Percentiles rank a stretch among this genome's conserved stretches.
These are phyloP conservation scores for Obba rivulosa DNA, from an alignment of 768 basidiomycete species.

Conservation along the genomic window DNA sequence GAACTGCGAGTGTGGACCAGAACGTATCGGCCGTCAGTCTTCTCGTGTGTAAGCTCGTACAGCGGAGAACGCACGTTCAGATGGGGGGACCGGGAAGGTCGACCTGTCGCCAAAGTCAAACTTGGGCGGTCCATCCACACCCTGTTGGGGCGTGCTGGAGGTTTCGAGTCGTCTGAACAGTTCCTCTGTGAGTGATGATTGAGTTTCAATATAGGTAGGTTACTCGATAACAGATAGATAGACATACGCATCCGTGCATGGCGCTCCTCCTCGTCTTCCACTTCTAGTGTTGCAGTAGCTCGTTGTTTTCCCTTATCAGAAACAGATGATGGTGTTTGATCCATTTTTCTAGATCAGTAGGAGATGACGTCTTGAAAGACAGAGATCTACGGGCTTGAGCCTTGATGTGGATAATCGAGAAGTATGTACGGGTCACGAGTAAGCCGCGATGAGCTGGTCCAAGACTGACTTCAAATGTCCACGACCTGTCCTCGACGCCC, in stretches of 20 bases:
- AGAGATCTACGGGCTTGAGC: too few species aligned
- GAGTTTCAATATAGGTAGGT: too few species aligned
- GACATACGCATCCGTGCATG: constrained; percentile 18
- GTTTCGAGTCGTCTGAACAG: not conserved
- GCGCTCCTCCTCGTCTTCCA: constrained; percentile 16
- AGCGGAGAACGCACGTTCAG: constrained; percentile 39
- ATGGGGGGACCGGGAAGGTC: constrained; percentile 37
- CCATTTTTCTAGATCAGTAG: too few species aligned
- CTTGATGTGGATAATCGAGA: too few species aligned
- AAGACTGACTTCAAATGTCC: too few species aligned
- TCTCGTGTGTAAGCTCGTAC: not conserved
- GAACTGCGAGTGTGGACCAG: constrained; percentile 35
- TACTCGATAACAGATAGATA: not conserved
- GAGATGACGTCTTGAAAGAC: too few species aligned
- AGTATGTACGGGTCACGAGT: too few species aligned
- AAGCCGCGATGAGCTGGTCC: too few species aligned
- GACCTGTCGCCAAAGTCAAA: constrained; percentile 31
- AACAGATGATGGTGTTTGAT: too few species aligned
- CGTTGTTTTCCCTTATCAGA: not conserved
- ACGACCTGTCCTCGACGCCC: too few species aligned
- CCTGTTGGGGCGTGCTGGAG: not conserved
- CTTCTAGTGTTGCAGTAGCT: constrained; percentile 11
- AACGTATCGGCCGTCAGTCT: not conserved
- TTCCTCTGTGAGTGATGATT: not conserved
- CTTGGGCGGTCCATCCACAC: not conserved